Percentiles rank a stretch among this genome's conserved stretches.
phyloP scores from a whole-genome alignment of 2,329 filamentous ascomycete species.

The Cladobotryum mycophilum region DNA sequence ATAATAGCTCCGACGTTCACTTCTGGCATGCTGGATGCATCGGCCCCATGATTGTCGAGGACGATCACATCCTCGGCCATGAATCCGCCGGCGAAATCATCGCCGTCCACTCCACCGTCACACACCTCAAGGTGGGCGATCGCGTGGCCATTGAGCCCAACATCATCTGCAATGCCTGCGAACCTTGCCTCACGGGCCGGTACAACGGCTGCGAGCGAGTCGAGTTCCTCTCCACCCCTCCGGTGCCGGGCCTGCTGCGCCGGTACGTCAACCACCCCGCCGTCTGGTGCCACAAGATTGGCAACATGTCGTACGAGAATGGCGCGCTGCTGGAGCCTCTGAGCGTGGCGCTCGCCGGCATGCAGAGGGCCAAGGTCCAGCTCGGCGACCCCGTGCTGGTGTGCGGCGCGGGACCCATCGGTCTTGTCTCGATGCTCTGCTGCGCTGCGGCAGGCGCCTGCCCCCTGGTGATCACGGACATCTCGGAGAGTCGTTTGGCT shows the following conservation, averaged over 20 bases:
- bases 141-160: constrained; percentile 92
- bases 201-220: constrained; percentile 93
- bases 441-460: constrained; percentile 80
- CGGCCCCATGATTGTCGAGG: constrained; percentile 87
- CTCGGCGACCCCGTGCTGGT: constrained; percentile 84
- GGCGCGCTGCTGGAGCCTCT: constrained; percentile 87
- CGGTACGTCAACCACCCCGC: constrained; percentile 94
- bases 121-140: constrained; percentile 72
- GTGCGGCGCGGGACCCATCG: constrained; percentile 91
- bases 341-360: constrained; percentile 78
- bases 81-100: constrained; percentile 84
- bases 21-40: constrained; percentile 97
- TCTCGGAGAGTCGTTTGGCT: constrained; percentile 74
- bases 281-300: constrained; percentile 94
- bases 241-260: constrained; percentile 77
- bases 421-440: constrained; percentile 81
- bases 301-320: constrained; percentile 84
- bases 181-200: constrained; percentile 82
- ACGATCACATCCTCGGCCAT: constrained; percentile 87
- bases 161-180: constrained; percentile 84
- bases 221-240: constrained; percentile 83
- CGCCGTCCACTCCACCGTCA: constrained; percentile 76
- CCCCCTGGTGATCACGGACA: constrained; percentile 90
- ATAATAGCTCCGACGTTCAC: constrained; percentile 76
- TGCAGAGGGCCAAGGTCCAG: constrained; percentile 73